Evolutionary conservation across 2,329 filamentous ascomycete species (phyloP).

Genomic region (Aspergillus candidus): DNA sequence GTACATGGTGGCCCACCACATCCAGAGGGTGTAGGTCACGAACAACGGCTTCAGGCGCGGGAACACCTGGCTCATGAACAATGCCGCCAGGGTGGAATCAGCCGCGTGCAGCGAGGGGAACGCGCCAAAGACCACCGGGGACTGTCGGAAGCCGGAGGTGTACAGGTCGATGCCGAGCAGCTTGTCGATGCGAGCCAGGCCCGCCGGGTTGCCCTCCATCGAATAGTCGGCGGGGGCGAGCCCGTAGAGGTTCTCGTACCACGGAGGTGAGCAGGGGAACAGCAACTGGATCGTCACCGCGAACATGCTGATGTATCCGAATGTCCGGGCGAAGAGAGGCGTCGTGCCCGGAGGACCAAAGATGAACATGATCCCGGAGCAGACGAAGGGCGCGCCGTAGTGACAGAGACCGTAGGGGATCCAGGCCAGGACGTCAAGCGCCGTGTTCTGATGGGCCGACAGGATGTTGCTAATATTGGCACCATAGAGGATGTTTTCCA

Average conservation of each 20-base stretch:
- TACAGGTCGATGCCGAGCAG: conserved; percentile 90
- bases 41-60: conserved; percentile 74
- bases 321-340: conserved; percentile 76
- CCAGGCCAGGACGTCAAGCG: conserved; percentile 86
- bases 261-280: conserved; percentile 91
- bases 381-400: conserved; percentile 77
- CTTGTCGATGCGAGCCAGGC: conserved; percentile 79
- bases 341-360: conserved; percentile 81
- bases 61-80: conserved; percentile 92
- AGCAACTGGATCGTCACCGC: conserved; percentile 83
- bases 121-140: conserved; percentile 86
- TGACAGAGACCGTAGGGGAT: conserved; percentile 88
- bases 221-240: conserved; percentile 87
- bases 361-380: conserved; percentile 73
- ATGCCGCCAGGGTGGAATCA: conserved; percentile 78
- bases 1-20: conserved; percentile 99
- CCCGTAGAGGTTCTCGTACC: conserved; percentile 93
- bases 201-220: conserved; percentile 82
- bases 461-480: conserved; percentile 94
- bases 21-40: conserved; percentile 79
- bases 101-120: conserved; percentile 91
- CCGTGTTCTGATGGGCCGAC: conserved; percentile 76
- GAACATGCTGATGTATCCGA: conserved; percentile 86
- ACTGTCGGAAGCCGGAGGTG: conserved; percentile 84
- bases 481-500: conserved; percentile 95